Evolutionary conservation across 106 monocot genomes (phyloP), one percentile per base, ranked within the genome.

Genomic region (Xerophyta viscosa): DNA sequence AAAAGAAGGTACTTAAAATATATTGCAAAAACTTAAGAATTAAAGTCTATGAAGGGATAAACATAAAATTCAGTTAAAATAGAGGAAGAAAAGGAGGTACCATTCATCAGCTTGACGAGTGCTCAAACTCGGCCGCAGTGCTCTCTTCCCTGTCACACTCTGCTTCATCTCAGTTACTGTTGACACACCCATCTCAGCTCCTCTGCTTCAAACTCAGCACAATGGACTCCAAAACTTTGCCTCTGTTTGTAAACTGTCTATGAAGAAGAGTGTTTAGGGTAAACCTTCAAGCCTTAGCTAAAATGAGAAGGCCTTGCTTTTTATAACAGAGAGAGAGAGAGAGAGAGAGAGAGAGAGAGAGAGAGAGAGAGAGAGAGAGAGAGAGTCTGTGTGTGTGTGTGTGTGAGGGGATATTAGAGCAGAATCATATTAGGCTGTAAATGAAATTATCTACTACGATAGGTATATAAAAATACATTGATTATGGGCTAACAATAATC

Each of bases 141-240:
- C 60, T 61, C 77, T 74, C 87, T 77, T 93, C 43, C 77, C 80
- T 24, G 87, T 74, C 24, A 72, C 57, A 39, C 68, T 64, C 57
- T 76, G 83, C 80, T 69, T 93, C 77, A 77, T 21, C 52, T 93
- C 92, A 22, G 58, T 71, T 3, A 68, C 63, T 4, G 77, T 75
- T 15, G 77, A 67, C 18, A 80, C 73, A 12, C 83, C 83, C 83
- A 87, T 87, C 50, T 72, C 60, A 66, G 50, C 10, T 10, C 10
- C 33, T 33, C 33, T 33, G 7, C 10, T 10, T 33, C 33, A 6
- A 5, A 6, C 24, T 49, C 61, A n/a, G n/a, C n/a, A n/a, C n/a
- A n/a, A n/a, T n/a, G n/a, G n/a, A 58, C 39, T 67, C 48, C 20
- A 54, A 50, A 26, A 30, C 29, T 55, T 15, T 41, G 15, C 2